Evolutionary conservation across 805 yeast genomes (phyloP).

Genomic region (Tetrapisispora taiwanensis): DNA sequence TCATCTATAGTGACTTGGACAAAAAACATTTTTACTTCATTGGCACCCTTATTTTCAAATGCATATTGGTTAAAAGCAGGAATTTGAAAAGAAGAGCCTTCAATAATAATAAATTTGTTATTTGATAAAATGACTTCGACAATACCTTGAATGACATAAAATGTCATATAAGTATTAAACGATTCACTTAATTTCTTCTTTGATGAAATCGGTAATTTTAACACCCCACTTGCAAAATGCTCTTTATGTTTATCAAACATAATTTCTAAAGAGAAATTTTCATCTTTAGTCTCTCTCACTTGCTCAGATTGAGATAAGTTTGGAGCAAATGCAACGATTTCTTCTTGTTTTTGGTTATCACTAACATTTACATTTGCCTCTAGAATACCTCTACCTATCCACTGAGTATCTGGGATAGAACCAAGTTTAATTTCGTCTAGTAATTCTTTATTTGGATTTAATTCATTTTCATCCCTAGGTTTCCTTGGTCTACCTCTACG

Average conservation of each 20-base stretch:
- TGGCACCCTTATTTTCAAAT: slow-evolving; percentile 50
- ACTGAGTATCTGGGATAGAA: slow-evolving; percentile 14
- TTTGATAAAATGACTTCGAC: slow-evolving; percentile 58
- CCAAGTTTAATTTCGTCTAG: slow-evolving; percentile 19
- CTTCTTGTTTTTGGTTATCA: slow-evolving; percentile 15
- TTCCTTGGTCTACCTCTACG: slow-evolving; percentile 26
- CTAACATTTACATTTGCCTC: slow-evolving; percentile 24
- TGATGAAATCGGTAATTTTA: slow-evolving; percentile 53
- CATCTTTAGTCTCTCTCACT: slow-evolving; percentile 33
- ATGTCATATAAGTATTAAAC: slow-evolving; percentile 53
- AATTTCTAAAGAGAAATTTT: slow-evolving; percentile 52
- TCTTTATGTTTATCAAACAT: slow-evolving; percentile 54
- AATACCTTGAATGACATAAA: slow-evolving; percentile 63
- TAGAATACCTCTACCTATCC: slow-evolving; percentile 24
- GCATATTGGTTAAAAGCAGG: slow-evolving; percentile 72
- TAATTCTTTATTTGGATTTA: slow-evolving; percentile 15
- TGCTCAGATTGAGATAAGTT: slow-evolving; percentile 39
- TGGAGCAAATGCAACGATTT: slow-evolving; percentile 54
- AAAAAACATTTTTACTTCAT: slow-evolving; percentile 56
- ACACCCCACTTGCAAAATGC: slow-evolving; percentile 62
- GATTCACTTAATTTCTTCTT: slow-evolving; percentile 54
- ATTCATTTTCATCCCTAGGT: slow-evolving; percentile 1
- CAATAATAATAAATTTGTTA: slow-evolving; percentile 46
- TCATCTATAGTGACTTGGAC: slow-evolving; percentile 46
- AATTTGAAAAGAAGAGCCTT: slow-evolving; percentile 72